Percentiles rank a stretch among this genome's conserved stretches.
phyloP scores from a whole-genome alignment of 257 asterid species.

The Rhazya stricta region DNA sequence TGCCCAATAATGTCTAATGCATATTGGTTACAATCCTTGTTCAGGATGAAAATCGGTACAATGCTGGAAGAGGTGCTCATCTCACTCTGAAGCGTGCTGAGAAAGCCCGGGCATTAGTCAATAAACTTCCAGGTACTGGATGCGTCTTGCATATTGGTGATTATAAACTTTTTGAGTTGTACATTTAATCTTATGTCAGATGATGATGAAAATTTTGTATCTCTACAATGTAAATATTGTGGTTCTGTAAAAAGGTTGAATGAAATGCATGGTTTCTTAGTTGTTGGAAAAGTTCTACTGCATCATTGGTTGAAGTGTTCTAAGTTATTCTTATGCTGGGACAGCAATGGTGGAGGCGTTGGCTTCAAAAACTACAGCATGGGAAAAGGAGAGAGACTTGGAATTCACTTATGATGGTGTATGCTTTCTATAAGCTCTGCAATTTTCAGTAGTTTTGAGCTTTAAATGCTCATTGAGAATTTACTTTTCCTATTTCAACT shows the following conservation, averaged over 20 bases:
- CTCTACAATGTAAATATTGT: neutral
- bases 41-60: conserved; percentile 93
- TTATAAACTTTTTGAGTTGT: neutral
- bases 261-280: neutral
- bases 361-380: conserved; percentile 64
- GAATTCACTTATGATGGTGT: conserved; percentile 90
- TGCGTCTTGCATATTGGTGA: conserved; percentile 2
- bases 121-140: conserved; percentile 78
- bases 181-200: neutral
- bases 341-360: conserved; percentile 88
- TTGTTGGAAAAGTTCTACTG: conserved; percentile 1
- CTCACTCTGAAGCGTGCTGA: conserved; percentile 95
- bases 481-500: neutral
- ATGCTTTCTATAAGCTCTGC: conserved; percentile 24
- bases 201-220: neutral
- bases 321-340: conserved; percentile 10
- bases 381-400: conserved; percentile 86
- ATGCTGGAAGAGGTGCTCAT: conserved; percentile 98
- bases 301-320: conserved; percentile 2
- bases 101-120: conserved; percentile 88
- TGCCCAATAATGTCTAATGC: neutral
- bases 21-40: conserved; percentile 2
- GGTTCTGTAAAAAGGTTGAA: neutral
- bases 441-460: neutral
- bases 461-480: neutral